Percentiles rank a stretch among this genome's conserved stretches.
These are phyloP conservation scores for Kickxella alabastrina DNA, from an alignment of 192 early-diverging fungal genomes.

Conservation along the genomic window DNA sequence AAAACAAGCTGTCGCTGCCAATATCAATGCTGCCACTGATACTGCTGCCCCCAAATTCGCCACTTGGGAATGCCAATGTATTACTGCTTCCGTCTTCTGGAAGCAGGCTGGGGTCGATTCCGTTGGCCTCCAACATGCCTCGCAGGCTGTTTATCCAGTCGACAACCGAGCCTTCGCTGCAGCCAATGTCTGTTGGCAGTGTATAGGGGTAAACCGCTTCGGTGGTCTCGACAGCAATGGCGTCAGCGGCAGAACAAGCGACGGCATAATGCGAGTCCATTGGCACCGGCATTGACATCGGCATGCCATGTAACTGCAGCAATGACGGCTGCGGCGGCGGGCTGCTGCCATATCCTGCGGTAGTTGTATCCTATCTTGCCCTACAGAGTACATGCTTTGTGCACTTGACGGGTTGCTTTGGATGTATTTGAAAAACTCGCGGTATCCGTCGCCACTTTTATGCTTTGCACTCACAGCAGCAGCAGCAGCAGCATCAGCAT, in stretches of 20 bases:
- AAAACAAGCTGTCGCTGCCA: background rate
- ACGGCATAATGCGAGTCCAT: background rate
- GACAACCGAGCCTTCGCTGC: slow-evolving; percentile 3
- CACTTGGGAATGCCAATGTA: no score
- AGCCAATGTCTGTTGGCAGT: background rate
- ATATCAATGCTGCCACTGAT: background rate
- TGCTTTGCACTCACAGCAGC: background rate
- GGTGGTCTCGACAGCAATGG: background rate
- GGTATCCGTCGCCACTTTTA: background rate
- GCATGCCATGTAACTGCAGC: no score
- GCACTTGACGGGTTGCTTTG: slow-evolving; percentile 7
- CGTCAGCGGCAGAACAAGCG: no score
- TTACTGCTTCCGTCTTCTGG: no score
- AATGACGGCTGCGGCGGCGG: background rate
- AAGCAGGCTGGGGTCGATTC: background rate
- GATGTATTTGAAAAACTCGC: background rate
- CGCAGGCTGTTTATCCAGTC: slow-evolving; percentile 21
- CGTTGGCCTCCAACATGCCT: slow-evolving; percentile 5
- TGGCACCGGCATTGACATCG: background rate
- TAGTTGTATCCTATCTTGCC: slow-evolving; percentile 22
- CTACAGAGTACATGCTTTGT: slow-evolving; percentile 8
- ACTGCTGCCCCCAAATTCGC: background rate
- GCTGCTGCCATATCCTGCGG: background rate
- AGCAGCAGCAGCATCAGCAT: no score
- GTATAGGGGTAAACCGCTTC: background rate